Evolutionary conservation across 2,329 filamentous ascomycete species (phyloP).

Genomic region (Fusarium verrucosum): DNA sequence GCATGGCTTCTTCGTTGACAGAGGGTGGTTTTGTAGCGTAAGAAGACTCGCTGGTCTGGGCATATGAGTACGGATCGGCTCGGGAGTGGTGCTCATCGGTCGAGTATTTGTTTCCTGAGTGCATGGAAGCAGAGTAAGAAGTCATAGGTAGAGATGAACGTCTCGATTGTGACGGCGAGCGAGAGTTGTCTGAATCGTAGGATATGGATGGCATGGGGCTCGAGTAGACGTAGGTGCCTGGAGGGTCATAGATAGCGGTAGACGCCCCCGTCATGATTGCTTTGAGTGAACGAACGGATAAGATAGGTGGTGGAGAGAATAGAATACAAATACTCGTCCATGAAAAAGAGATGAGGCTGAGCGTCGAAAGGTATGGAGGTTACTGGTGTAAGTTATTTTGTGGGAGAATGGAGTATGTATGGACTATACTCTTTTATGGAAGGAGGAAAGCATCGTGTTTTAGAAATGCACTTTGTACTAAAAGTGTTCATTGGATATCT

Average conservation of each 20-base stretch:
- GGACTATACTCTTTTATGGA: background rate
- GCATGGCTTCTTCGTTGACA: slow-evolving; percentile 14
- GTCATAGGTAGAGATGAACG: background rate
- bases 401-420: background rate
- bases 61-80: background rate
- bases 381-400: background rate
- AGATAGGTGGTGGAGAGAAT: background rate
- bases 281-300: background rate
- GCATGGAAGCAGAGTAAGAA: background rate
- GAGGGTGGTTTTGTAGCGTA: slow-evolving; percentile 14
- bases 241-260: background rate
- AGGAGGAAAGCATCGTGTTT: background rate
- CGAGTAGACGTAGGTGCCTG: background rate
- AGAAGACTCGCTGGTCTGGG: slow-evolving; percentile 24
- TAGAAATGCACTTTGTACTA: background rate
- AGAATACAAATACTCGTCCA: background rate
- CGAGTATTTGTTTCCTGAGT: slow-evolving; percentile 1
- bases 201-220: background rate
- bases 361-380: background rate
- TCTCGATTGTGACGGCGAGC: background rate
- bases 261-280: background rate
- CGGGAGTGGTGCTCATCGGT: slow-evolving; percentile 10
- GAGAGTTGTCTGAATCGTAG: slow-evolving; percentile 1
- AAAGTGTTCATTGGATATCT: background rate
- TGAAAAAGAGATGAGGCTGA: background rate